These are phyloP conservation scores for Phytophthora pinifolia DNA, from an alignment of 352 stramenopile species.

Conservation along the genomic window DNA sequence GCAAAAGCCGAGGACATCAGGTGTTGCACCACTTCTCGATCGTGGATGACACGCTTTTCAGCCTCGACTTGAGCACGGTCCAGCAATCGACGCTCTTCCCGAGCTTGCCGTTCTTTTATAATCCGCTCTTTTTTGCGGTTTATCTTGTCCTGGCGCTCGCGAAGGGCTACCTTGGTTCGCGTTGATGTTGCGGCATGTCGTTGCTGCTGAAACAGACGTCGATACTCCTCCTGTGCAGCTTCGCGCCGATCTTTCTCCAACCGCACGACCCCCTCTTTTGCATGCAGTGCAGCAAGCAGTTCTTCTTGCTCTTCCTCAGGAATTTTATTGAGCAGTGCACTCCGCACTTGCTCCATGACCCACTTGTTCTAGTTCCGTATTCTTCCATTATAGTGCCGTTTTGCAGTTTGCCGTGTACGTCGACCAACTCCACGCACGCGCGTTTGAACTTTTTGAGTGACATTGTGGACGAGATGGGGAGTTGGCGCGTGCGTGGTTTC, in stretches of 20 bases:
- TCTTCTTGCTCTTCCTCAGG: conserved; percentile 51
- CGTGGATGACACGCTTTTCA: conserved; percentile 41
- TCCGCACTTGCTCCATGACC: conserved; percentile 24
- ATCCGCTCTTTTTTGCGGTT: conserved; percentile 52
- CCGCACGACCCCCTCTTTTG: conserved; percentile 53
- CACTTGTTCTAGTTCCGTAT: conserved; percentile 21
- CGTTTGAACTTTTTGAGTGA: conserved; percentile 56
- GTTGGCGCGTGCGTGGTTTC: conserved; percentile 22
- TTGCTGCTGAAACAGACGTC: conserved; percentile 47
- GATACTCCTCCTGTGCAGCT: conserved; percentile 47
- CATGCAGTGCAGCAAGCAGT: conserved; percentile 39
- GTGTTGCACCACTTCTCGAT: conserved; percentile 52
- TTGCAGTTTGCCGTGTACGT: conserved; percentile 43
- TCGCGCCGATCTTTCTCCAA: conserved; percentile 49
- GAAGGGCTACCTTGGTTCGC: conserved; percentile 59
- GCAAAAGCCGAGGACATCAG: no score
- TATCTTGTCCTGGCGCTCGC: conserved; percentile 69
- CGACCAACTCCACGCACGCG: conserved; percentile 52
- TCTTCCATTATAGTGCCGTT: conserved; percentile 26
- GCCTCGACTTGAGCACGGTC: conserved; percentile 40
- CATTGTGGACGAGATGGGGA: conserved; percentile 41
- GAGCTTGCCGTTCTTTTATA: conserved; percentile 57
- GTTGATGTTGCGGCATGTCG: conserved; percentile 49
- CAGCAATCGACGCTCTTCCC: conserved; percentile 54
- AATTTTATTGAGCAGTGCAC: conserved; percentile 40